Evolutionary conservation across 2,329 filamentous ascomycete species (phyloP), one percentile per base, ranked within the genome.

Genomic region (Apiospora sp.): DNA sequence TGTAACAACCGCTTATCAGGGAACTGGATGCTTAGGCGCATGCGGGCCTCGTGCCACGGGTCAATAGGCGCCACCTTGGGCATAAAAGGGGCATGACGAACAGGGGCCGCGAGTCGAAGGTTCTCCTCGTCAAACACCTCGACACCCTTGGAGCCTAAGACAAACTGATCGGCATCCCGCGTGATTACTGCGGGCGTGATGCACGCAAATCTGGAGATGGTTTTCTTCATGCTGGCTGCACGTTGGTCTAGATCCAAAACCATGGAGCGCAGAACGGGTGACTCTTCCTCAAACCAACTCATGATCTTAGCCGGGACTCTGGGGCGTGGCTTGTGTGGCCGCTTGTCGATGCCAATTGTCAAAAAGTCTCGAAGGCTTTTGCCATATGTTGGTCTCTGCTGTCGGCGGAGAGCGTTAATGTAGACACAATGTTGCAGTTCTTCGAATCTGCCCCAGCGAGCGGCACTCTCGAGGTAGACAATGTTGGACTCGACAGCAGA

Each of bases 1-100:
- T 99, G 96, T 0, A 99, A 86, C n/a, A 99, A 90, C 48, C 96
- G 90, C 81, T 95, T 98, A 81, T 99, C 96, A 0, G 97, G 96
- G 80, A 99, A 99, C 64, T 97, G 96, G 74, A 99, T 98, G 4
- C 94, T 97, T 22, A 97, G 87, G 30, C 95, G 92, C 89, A 98
- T 96, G 24, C 96, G 94, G 19, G 96, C 91, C 82, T 98, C 94
- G 77, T 99, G 96, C 88, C 96, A 98, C 0, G 95, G 94, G 79
- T 99, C 96, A 1, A 87, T 82, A 0, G 88, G 86, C 13, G 88
- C 80, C 76, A 88, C 86, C 75, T 88, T 87, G 12, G 89, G 88
- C 78, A 87, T 86, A 77, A 86, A 92, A 64, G 85, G 90, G 54
- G 86, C 87, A 82, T 84, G 89, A 73, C 84, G 87, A 64, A 87